A percentile compares a stretch with the other conserved stretches of the same genome.
Conservation (phyloP, 164 flowering plant genomes). For the Vitis cinerea region DNA sequence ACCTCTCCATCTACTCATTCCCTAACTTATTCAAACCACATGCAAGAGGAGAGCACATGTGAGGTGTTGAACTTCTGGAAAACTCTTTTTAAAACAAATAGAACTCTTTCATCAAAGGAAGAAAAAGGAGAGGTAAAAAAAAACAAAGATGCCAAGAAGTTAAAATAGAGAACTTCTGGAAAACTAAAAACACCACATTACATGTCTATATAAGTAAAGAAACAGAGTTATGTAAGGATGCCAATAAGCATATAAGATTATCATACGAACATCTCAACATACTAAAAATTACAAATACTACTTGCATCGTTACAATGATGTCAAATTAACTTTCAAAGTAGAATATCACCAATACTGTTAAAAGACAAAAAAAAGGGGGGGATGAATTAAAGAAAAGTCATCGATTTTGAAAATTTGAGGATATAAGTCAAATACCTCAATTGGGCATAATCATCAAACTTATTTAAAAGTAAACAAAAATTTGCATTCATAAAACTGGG, state of each 20-base stretch:
- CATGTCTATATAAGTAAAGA: not conserved
- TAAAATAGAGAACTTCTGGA: not conserved
- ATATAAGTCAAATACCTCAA: not conserved
- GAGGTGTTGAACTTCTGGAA: too few relatives aligned
- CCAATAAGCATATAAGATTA: not conserved
- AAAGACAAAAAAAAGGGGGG: not conserved
- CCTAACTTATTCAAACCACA: too few relatives aligned
- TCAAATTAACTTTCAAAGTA: not conserved
- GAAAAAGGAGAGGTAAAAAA: not conserved
- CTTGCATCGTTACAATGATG: not conserved
- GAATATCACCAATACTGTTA: too few relatives aligned
- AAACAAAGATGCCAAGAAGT: not conserved
- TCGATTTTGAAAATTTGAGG: not conserved
- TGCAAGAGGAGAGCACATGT: too few relatives aligned
- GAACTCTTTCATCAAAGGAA: not conserved
- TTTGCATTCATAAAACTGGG: not conserved
- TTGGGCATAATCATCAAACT: not conserved
- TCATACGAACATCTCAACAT: not conserved
- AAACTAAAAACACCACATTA: not conserved
- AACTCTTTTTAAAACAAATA: not conserved
- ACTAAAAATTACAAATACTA: not conserved
- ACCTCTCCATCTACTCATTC: too few relatives aligned
- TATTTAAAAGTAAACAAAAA: not conserved
- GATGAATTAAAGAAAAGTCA: not conserved
- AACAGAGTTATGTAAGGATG: not conserved